Evolutionary conservation across 1,284 basidiomycete species (phyloP).

Genomic region (Acaromyces ingoldii): DNA sequence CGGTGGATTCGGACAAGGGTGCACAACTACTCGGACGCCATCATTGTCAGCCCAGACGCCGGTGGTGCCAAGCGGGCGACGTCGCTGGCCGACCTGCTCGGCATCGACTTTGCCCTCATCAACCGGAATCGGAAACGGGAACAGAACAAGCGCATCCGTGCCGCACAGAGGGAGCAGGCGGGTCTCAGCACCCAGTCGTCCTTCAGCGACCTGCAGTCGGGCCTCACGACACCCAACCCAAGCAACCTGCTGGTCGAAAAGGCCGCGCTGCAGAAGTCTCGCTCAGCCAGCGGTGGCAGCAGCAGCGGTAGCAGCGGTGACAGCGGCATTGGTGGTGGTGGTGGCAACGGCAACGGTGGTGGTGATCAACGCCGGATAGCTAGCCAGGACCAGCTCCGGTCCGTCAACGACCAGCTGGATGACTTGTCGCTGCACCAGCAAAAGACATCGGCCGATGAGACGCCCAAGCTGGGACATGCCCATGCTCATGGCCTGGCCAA

Average conservation of each 20-base stretch:
- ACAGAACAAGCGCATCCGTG: slow-evolving; percentile 36
- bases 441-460: too few species aligned
- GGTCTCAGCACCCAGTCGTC: slow-evolving; percentile 26
- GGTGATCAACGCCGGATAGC: neutral
- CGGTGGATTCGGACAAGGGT: slow-evolving; percentile 75
- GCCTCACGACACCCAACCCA: slow-evolving; percentile 35
- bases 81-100: slow-evolving; percentile 88
- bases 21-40: slow-evolving; percentile 76
- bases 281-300: neutral
- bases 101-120: slow-evolving; percentile 93
- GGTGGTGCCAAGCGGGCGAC: slow-evolving; percentile 98
- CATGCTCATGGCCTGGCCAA: neutral
- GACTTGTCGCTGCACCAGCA: too few species aligned
- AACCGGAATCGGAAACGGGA: slow-evolving; percentile 67
- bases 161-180: slow-evolving; percentile 18
- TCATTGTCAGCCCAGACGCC: slow-evolving; percentile 94
- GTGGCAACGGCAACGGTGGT: neutral
- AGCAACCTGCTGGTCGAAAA: slow-evolving; percentile 29
- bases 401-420: slow-evolving; percentile 7
- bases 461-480: neutral
- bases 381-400: slow-evolving; percentile 1
- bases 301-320: neutral
- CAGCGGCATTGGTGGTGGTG: too few species aligned
- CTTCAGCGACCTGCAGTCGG: slow-evolving; percentile 27
- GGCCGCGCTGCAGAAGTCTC: slow-evolving; percentile 8